Base-by-base conservation (phyloP, 1,284 basidiomycete genomes). In the Gymnopus androsaceus region DNA sequence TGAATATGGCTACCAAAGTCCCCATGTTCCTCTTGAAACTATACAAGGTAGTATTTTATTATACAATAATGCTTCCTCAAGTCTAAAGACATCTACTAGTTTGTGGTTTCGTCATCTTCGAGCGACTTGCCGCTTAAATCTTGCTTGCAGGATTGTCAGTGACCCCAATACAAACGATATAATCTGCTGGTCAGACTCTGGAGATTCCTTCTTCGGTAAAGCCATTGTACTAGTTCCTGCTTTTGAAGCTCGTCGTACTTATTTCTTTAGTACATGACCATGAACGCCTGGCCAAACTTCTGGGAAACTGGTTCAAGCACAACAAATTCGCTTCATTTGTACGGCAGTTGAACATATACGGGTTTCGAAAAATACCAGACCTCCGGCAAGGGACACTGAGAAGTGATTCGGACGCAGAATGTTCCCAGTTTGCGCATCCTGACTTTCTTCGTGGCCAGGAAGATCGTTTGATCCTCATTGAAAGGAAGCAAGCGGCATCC, bases 281-380 rank as follows among this genome's bases (percentile, higher is more conserved):
- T 67, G 94, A 98, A 70, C 87, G 88, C 23, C 94, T 99, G 68
- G 92, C 93, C 2, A 87, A 98, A 71, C 84, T 97, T 25, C 81
- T 98, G 6, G 92, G 93, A 3, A 83, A 87, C 47, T 98, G 92
- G 89, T 98, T 98, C 84, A 98, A 98, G 71, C 95, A 98, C 75
- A 86, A 88, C 62, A 96, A 95, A 72, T 97, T 97, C 69, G 87
- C 86, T 46, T 94, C 91, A 41, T 98, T 98, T 68, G 95, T 98
- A 34, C 85, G 95, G 36, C 95, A 98, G 72, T 82, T 98, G 66
- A 98, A 98, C 80, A 97, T 97, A 94, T 95, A 96, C 71, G 94
- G 93, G 44, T 96, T 96, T 69, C 93, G 94, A 79, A 95, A 95
- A 77, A 91, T 96, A 53, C 94, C 95, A 0, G 95, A 98, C 69